Evolutionary conservation across 2,329 filamentous ascomycete species (phyloP).

Genomic region (Colletotrichum musae): DNA sequence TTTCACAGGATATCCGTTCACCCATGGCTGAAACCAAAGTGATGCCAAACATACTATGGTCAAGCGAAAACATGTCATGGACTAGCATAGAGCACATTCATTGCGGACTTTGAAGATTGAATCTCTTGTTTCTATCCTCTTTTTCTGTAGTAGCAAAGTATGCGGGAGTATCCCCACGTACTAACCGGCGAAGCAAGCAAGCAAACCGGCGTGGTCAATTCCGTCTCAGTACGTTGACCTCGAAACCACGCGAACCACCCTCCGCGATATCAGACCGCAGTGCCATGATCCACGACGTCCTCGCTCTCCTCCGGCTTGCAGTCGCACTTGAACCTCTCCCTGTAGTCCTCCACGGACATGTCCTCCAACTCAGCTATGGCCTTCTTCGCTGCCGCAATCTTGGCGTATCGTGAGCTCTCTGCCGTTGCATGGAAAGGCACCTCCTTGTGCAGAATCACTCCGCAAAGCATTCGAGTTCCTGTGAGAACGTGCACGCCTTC

Average conservation of each 20-base stretch:
- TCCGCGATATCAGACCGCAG: constrained; percentile 10
- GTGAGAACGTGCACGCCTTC: constrained; percentile 58
- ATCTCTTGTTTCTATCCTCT: not conserved
- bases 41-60: too few relatives aligned
- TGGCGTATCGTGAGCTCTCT: constrained; percentile 80
- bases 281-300: constrained; percentile 9
- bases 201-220: not conserved
- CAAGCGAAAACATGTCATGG: too few relatives aligned
- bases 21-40: too few relatives aligned
- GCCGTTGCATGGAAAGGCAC: constrained; percentile 75
- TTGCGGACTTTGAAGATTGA: too few relatives aligned
- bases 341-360: constrained; percentile 70
- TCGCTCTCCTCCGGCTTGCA: constrained; percentile 61
- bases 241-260: not conserved
- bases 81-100: too few relatives aligned
- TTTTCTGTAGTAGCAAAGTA: not conserved
- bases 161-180: not conserved
- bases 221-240: not conserved
- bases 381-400: constrained; percentile 74
- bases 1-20: not conserved
- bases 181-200: not conserved
- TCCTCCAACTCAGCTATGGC: constrained; percentile 65
- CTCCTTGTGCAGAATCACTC: constrained; percentile 79
- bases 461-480: constrained; percentile 74
- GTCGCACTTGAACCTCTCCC: constrained; percentile 72